These are phyloP conservation scores for Neotropicomus parvogracilis DNA, from an alignment of 1,284 basidiomycete genomes.

Conservation along the genomic window DNA sequence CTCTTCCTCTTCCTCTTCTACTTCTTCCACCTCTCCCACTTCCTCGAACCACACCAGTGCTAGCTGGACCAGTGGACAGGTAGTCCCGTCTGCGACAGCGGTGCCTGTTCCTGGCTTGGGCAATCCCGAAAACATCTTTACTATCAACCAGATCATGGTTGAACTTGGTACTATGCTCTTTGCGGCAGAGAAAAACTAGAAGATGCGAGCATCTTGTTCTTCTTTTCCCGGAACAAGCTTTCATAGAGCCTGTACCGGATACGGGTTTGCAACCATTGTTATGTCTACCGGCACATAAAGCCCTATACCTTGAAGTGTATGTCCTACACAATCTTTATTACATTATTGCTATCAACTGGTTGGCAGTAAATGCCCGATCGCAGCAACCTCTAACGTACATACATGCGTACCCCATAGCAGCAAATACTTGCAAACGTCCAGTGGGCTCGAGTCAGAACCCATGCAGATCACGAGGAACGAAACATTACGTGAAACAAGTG, in stretches of 20 bases:
- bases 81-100: conserved; percentile 29
- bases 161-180: conserved; percentile 36
- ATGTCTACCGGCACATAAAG: conserved; percentile 11
- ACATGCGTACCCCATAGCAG: background rate
- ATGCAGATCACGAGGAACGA: background rate
- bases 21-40: conserved; percentile 19
- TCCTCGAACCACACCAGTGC: conserved; percentile 17
- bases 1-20: conserved; percentile 25
- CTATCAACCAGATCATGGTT: conserved; percentile 38
- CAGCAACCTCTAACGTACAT: background rate
- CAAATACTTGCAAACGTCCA: background rate
- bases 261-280: background rate
- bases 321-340: conserved; percentile 5
- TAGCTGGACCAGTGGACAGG: conserved; percentile 27
- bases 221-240: conserved; percentile 11
- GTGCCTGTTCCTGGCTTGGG: conserved; percentile 14
- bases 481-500: conserved; percentile 27
- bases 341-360: background rate
- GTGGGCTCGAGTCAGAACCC: background rate
- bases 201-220: background rate
- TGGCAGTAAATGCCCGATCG: background rate
- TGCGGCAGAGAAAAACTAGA: conserved; percentile 6
- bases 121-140: conserved; percentile 34
- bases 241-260: background rate
- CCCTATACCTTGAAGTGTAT: conserved; percentile 24